Conservation (phyloP, 73 alveolate species). For the Tetrahymena malaccensis region DNA sequence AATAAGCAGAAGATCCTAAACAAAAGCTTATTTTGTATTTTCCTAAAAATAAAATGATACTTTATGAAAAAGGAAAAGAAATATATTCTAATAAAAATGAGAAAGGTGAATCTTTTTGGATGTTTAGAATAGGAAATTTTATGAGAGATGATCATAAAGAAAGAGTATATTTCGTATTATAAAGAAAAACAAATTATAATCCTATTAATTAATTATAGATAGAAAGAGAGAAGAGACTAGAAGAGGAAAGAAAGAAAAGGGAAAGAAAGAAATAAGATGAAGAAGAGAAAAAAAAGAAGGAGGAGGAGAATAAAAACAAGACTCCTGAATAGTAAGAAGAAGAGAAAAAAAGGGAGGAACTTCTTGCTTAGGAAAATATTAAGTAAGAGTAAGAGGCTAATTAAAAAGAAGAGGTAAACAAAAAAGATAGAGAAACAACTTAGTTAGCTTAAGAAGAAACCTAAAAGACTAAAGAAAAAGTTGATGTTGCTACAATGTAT, state of each 20-base stretch:
- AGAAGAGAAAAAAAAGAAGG: constrained; percentile 6
- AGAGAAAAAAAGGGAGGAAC: background rate
- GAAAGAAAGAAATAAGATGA: background rate
- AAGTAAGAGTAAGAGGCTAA: background rate
- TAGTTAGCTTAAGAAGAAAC: background rate
- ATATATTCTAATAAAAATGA: background rate
- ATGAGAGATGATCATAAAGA: background rate
- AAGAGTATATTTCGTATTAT: background rate
- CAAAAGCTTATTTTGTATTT: background rate
- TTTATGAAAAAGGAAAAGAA: background rate
- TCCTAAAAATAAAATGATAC: background rate
- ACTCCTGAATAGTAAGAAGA: background rate
- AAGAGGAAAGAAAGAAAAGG: constrained; percentile 4
- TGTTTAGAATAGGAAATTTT: background rate
- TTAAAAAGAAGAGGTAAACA: background rate
- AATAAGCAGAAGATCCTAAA: background rate
- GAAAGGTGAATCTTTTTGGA: background rate
- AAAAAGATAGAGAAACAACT: background rate
- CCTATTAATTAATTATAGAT: background rate
- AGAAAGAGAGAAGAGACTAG: background rate
- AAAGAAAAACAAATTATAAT: background rate
- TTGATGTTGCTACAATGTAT: background rate
- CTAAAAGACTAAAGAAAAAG: background rate
- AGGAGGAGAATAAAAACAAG: background rate
- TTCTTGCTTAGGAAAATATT: background rate